These are phyloP conservation scores for Aspergillus costaricaensis DNA, from an alignment of 2,329 filamentous ascomycete genomes.

Conservation along the genomic window DNA sequence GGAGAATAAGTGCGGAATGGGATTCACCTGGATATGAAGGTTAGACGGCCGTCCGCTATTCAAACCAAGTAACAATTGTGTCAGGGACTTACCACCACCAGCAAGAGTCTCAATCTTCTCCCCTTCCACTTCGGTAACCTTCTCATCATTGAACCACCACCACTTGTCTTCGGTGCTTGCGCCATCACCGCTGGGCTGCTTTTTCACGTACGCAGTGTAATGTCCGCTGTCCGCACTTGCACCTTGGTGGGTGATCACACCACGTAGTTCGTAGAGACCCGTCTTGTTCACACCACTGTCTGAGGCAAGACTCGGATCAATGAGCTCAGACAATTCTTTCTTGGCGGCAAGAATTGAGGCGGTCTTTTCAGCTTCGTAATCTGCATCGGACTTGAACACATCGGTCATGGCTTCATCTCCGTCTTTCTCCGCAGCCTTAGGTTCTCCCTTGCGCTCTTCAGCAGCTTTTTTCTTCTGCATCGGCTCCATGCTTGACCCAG, in stretches of 20 bases:
- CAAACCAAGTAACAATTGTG: neutral
- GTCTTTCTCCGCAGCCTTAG: constrained; percentile 56
- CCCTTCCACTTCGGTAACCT: constrained; percentile 84
- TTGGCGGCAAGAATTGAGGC: constrained; percentile 76
- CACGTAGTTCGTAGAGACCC: constrained; percentile 90
- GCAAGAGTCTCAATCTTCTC: constrained; percentile 90
- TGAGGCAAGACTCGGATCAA: constrained; percentile 70
- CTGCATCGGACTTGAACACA: constrained; percentile 88
- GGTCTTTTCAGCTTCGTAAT: constrained; percentile 82
- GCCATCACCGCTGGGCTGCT: constrained; percentile 71
- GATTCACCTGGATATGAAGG: constrained; percentile 44
- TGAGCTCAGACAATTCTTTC: constrained; percentile 79
- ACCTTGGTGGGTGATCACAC: constrained; percentile 93
- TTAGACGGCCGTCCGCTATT: constrained; percentile 19
- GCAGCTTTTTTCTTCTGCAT: constrained; percentile 52
- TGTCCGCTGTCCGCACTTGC: constrained; percentile 96
- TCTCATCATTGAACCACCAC: constrained; percentile 99
- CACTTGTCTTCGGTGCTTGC: constrained; percentile 86
- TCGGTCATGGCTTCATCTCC: constrained; percentile 72
- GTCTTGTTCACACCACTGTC: constrained; percentile 90
- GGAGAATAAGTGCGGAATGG: constrained; percentile 53
- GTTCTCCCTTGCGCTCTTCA: constrained; percentile 54
- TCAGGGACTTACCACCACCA: constrained; percentile 69
- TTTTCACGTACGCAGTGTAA: constrained; percentile 98
- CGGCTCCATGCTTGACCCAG: constrained; percentile 38